Conservation (phyloP, 805 yeast species). For the Pichia exigua region DNA sequence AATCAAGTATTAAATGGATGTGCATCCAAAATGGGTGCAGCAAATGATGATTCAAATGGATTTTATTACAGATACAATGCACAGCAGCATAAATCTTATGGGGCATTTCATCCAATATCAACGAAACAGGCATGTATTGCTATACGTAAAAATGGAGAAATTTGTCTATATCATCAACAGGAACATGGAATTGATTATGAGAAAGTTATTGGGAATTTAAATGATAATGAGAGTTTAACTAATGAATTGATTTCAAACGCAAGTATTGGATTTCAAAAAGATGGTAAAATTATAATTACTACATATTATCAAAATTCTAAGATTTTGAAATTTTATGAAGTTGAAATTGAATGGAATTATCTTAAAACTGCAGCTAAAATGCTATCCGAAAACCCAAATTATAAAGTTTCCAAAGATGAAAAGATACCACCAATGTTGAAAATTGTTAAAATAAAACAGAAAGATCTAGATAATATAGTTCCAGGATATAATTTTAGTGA, state of each 20-base stretch:
- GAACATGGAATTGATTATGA: conserved; percentile 54
- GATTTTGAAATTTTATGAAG: conserved; percentile 33
- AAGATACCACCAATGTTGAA: conserved; percentile 35
- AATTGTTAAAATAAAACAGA: conserved; percentile 26
- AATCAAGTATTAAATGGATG: conserved; percentile 27
- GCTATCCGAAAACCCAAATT: conserved; percentile 40
- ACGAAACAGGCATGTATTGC: conserved; percentile 67
- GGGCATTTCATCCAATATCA: conserved; percentile 59
- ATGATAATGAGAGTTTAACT: conserved; percentile 23
- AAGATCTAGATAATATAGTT: conserved; percentile 15
- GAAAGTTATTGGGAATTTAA: conserved; percentile 25
- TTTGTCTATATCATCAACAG: conserved; percentile 56
- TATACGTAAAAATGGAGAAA: conserved; percentile 53
- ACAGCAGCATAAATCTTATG: conserved; percentile 49
- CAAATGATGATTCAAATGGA: conserved; percentile 26
- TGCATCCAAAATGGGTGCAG: conserved; percentile 30
- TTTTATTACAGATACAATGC: conserved; percentile 46
- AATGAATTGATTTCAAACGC: conserved; percentile 27
- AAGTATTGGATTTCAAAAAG: conserved; percentile 45
- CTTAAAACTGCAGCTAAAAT: conserved; percentile 39
- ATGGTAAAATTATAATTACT: conserved; percentile 38
- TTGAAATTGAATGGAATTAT: conserved; percentile 51
- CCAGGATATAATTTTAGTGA: conserved; percentile 15
- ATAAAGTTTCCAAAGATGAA: conserved; percentile 39
- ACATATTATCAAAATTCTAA: conserved; percentile 32